A percentile compares a stretch with the other conserved stretches of the same genome.
Evolutionary conservation across 2,329 filamentous ascomycete genomes (phyloP).

Genomic region (Claviceps sp.): DNA sequence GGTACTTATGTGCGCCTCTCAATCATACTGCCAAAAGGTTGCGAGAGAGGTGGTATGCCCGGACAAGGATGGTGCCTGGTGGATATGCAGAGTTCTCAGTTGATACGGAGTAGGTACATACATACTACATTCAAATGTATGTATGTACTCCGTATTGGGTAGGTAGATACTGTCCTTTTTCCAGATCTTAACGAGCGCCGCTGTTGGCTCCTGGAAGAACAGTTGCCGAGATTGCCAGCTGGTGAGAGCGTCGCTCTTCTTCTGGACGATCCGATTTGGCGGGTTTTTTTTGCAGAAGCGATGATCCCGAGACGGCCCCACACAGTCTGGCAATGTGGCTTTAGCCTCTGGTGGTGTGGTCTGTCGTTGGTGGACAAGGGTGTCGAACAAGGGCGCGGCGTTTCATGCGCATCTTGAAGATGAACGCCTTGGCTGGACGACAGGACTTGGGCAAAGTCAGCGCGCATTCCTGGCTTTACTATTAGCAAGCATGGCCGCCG

Average conservation of each 20-base stretch:
- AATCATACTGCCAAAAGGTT: too few relatives aligned
- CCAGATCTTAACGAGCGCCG: too few relatives aligned
- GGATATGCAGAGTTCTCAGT: too few relatives aligned
- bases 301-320: background rate
- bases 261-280: background rate
- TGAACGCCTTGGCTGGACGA: background rate
- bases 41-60: too few relatives aligned
- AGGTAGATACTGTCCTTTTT: too few relatives aligned
- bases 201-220: too few relatives aligned
- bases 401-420: background rate
- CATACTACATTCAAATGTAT: too few relatives aligned
- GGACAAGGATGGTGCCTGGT: too few relatives aligned
- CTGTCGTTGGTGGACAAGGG: background rate
- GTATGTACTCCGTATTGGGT: too few relatives aligned
- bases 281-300: background rate
- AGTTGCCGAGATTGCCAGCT: background rate
- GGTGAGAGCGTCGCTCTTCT: background rate
- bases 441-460: background rate
- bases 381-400: background rate
- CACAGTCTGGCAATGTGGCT: background rate
- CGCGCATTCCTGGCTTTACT: background rate
- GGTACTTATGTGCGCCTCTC: too few relatives aligned
- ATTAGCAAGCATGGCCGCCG: conserved; percentile 5
- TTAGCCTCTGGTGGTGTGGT: background rate
- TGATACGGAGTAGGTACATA: too few relatives aligned